Percentiles rank a stretch among this genome's conserved stretches.
These are phyloP conservation scores for Heliamphora pulchella DNA, from an alignment of 179 eudicot species.

Conservation along the genomic window DNA sequence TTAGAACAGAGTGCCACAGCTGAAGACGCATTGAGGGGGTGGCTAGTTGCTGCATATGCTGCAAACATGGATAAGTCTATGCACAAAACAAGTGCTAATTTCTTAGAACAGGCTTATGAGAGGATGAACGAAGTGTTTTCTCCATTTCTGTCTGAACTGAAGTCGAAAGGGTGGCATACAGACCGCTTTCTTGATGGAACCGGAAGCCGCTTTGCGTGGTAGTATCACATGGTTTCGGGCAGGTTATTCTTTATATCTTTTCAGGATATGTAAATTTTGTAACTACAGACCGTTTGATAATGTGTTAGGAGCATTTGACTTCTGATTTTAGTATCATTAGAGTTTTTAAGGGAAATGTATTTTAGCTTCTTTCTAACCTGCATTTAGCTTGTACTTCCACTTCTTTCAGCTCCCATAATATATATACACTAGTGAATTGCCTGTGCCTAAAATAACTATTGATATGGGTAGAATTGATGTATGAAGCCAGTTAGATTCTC, in stretches of 20 bases:
- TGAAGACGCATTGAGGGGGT: constrained; percentile 91
- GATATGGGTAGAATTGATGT: too few relatives aligned
- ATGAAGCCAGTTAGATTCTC: too few relatives aligned
- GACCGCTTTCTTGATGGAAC: constrained; percentile 96
- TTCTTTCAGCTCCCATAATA: too few relatives aligned
- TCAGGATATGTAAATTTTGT: neutral
- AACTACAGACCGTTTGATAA: neutral
- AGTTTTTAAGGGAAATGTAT: too few relatives aligned
- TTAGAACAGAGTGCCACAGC: constrained; percentile 75
- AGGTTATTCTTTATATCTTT: neutral
- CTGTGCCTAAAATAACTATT: too few relatives aligned
- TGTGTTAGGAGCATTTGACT: neutral
- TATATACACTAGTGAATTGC: too few relatives aligned
- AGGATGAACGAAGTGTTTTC: constrained; percentile 63
- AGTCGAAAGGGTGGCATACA: constrained; percentile 86
- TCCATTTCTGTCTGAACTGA: constrained; percentile 52
- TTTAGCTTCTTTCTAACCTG: too few relatives aligned
- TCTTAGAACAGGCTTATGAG: constrained; percentile 56
- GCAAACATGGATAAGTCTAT: constrained; percentile 33
- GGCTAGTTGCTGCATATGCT: constrained; percentile 89
- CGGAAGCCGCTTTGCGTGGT: constrained; percentile 61
- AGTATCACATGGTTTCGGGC: constrained; percentile 15
- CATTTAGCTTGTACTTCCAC: too few relatives aligned
- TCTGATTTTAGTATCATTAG: too few relatives aligned
- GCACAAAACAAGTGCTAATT: constrained; percentile 20